Percentiles rank a stretch among this genome's conserved stretches.
phyloP scores from a whole-genome alignment of 208 protist species.

The Leishmania amazonensis region DNA sequence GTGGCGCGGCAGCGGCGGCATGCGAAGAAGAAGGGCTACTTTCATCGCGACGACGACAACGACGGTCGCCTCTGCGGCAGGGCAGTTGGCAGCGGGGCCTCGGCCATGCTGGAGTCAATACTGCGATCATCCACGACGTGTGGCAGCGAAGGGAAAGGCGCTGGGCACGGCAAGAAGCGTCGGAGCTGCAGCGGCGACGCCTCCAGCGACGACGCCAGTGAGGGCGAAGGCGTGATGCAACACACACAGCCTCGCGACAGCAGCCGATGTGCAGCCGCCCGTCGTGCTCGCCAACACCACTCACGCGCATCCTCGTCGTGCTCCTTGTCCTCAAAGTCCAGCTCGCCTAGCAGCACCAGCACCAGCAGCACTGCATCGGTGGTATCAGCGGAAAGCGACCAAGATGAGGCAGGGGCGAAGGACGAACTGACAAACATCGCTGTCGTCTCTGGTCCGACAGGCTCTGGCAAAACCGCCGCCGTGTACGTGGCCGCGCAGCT shows the following conservation, averaged over 20 bases:
- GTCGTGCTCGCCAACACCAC: neutral
- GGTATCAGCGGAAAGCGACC: slow-evolving; percentile 7
- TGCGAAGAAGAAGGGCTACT: slow-evolving; percentile 69
- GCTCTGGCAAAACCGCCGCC: slow-evolving; percentile 76
- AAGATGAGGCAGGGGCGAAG: slow-evolving; percentile 12
- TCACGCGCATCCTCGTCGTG: neutral
- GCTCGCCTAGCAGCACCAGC: neutral
- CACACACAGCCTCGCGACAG: neutral
- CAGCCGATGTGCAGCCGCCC: neutral
- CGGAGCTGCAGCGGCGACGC: neutral
- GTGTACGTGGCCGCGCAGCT: slow-evolving; percentile 80
- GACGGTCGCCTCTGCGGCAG: slow-evolving; percentile 10
- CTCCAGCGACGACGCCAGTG: neutral
- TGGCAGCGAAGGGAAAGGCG: neutral
- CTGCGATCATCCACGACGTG: slow-evolving; percentile 1
- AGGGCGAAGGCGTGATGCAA: neutral
- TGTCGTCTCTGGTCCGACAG: slow-evolving; percentile 69
- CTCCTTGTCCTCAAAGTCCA: neutral
- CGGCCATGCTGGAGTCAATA: slow-evolving; percentile 31
- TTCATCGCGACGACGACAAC: slow-evolving; percentile 38
- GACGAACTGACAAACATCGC: slow-evolving; percentile 87
- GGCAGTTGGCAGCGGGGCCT: neutral
- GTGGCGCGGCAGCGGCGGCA: slow-evolving; percentile 38
- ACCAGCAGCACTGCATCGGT: slow-evolving; percentile 20
- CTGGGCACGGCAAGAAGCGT: slow-evolving; percentile 1